These are phyloP conservation scores for Neurospora sp. DNA, from an alignment of 2,329 filamentous ascomycete genomes.

Conservation along the genomic window DNA sequence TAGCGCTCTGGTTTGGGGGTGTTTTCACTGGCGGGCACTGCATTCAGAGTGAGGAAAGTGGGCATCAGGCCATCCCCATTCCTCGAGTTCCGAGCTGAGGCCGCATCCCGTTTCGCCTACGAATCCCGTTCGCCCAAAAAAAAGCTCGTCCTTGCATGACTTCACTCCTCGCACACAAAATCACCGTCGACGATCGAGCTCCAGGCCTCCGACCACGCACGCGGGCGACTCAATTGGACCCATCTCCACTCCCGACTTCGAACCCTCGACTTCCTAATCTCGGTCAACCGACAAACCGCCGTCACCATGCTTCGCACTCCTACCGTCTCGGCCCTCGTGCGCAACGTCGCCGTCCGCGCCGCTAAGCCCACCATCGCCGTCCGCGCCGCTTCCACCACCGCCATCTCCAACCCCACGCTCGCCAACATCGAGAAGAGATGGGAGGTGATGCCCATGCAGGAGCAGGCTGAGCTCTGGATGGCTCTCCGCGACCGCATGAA, in stretches of 20 bases:
- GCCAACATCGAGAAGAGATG: constrained; percentile 99
- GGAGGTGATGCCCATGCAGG: constrained; percentile 95
- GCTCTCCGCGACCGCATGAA: constrained; percentile 96
- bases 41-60: neutral
- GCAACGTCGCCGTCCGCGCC: constrained; percentile 35
- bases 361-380: constrained; percentile 23
- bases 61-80: constrained; percentile 16
- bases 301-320: constrained; percentile 44
- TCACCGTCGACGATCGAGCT: constrained; percentile 16
- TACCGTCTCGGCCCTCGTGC: constrained; percentile 39
- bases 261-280: constrained; percentile 5
- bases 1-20: neutral
- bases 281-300: neutral
- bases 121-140: constrained; percentile 15
- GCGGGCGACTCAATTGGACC: constrained; percentile 18
- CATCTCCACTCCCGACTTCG: constrained; percentile 16
- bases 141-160: constrained; percentile 22
- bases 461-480: constrained; percentile 99
- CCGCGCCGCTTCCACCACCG: constrained; percentile 59
- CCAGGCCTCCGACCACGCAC: constrained; percentile 14
- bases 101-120: constrained; percentile 1
- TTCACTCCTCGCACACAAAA: constrained; percentile 17
- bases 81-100: constrained; percentile 15
- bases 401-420: constrained; percentile 95
- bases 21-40: neutral